Percentiles rank a stretch among this genome's conserved stretches.
Evolutionary conservation across 108 stramenopile genomes (phyloP).

Genomic region (Cyclotella cryptica): DNA sequence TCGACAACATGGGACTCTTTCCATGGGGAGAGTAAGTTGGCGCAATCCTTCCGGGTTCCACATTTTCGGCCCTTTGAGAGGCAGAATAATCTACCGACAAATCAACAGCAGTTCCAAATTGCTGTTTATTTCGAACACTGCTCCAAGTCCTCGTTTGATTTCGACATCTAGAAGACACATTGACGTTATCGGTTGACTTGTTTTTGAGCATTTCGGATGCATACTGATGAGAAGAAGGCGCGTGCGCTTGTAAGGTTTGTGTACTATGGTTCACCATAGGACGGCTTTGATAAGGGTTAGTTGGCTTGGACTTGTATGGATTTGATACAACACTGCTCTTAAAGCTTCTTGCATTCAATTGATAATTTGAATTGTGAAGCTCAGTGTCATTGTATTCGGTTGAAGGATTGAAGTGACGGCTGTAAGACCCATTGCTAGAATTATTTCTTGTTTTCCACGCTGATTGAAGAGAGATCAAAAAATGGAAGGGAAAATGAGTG

Average conservation of each 20-base stretch:
- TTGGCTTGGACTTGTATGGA: conserved; percentile 45
- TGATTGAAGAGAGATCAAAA: conserved; percentile 2
- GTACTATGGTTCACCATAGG: not conserved
- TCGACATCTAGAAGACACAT: conserved; percentile 2
- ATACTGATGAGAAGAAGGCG: conserved; percentile 20
- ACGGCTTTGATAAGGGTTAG: conserved; percentile 8
- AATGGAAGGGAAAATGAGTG: not conserved
- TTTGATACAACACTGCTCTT: conserved; percentile 28
- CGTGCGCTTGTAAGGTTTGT: not conserved
- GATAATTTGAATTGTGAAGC: conserved; percentile 4
- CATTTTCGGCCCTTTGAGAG: not conserved
- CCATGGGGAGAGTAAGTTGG: no score
- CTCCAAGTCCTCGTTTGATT: conserved; percentile 18
- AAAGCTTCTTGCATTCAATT: not conserved
- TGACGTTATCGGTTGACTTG: not conserved
- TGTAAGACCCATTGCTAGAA: conserved; percentile 20
- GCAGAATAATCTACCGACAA: conserved; percentile 26
- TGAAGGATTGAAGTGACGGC: conserved; percentile 30
- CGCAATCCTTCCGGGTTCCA: not conserved
- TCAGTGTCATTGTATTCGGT: conserved; percentile 23
- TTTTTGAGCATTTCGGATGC: conserved; percentile 29
- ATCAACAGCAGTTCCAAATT: conserved; percentile 49
- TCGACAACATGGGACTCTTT: conserved; percentile 1
- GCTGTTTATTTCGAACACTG: conserved; percentile 38
- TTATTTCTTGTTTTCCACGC: conserved; percentile 30